Conservation (phyloP, 371 early-diverging fungal species). For the Parasitella parasitica region DNA sequence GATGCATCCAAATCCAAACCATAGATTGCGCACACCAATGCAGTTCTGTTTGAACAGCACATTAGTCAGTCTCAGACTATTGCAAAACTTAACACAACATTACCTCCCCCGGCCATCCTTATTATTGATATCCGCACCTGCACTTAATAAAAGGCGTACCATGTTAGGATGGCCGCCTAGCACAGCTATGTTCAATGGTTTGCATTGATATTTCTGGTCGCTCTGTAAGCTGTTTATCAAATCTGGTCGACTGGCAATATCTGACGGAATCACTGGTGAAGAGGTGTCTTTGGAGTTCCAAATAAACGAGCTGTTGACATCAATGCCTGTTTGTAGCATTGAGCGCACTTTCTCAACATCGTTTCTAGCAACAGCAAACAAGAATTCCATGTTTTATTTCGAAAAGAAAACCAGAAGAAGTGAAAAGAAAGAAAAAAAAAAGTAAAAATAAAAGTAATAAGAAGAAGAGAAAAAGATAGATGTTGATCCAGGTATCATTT, state of each 20-base stretch:
- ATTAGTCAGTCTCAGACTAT: background rate
- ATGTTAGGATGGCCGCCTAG: constrained; percentile 65
- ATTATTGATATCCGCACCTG: constrained; percentile 64
- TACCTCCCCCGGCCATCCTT: constrained; percentile 75
- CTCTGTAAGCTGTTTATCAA: constrained; percentile 29
- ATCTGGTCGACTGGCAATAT: constrained; percentile 30
- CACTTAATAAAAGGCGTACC: constrained; percentile 55
- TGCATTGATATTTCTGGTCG: constrained; percentile 51
- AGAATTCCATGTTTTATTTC: constrained; percentile 46
- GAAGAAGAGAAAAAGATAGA: background rate
- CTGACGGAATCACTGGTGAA: constrained; percentile 44
- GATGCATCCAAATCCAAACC: constrained; percentile 56
- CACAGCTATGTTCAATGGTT: constrained; percentile 71
- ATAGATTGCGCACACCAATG: constrained; percentile 58
- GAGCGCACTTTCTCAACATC: constrained; percentile 47
- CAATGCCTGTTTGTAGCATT: constrained; percentile 46
- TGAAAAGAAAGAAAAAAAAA: background rate
- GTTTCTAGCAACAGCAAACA: constrained; percentile 51
- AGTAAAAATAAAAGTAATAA: background rate
- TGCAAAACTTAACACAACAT: background rate
- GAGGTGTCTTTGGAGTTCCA: constrained; percentile 53
- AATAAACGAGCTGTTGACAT: constrained; percentile 51
- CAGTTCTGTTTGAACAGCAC: constrained; percentile 38
- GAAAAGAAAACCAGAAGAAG: background rate
- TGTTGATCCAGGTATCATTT: background rate